phyloP scores from a whole-genome alignment of 768 basidiomycete genomes.

The Phylloporus rhodoxanthus region DNA sequence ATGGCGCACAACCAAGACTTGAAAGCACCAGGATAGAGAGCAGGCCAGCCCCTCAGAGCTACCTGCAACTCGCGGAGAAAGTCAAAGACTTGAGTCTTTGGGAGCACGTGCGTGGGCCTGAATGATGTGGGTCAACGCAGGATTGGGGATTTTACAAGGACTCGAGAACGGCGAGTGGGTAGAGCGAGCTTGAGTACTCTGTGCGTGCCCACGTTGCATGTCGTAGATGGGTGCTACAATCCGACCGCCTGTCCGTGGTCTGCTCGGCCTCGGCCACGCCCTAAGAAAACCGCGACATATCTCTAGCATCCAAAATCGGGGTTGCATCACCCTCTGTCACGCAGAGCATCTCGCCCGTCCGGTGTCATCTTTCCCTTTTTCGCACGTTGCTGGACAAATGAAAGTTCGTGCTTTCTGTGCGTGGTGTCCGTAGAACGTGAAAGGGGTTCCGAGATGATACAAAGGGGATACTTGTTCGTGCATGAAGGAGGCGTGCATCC shows the following conservation, averaged over 20 bases:
- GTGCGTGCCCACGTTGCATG: conserved; percentile 31
- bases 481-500: conserved; percentile 9
- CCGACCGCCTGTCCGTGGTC: conserved; percentile 32
- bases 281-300: conserved; percentile 41
- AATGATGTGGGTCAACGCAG: conserved; percentile 21
- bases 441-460: conserved; percentile 51
- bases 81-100: conserved; percentile 40
- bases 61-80: conserved; percentile 28
- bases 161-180: conserved; percentile 29
- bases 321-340: conserved; percentile 8
- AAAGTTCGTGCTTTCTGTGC: conserved; percentile 26
- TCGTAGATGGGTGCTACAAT: conserved; percentile 2
- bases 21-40: conserved; percentile 50
- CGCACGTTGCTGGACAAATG: conserved; percentile 16
- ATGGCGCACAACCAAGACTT: conserved; percentile 46
- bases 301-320: conserved; percentile 35
- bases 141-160: conserved; percentile 5
- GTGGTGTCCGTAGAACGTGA: conserved; percentile 16
- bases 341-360: conserved; percentile 41
- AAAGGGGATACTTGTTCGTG: conserved; percentile 44
- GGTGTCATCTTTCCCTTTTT: conserved; percentile 44
- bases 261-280: conserved; percentile 33
- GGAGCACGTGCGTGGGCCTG: conserved; percentile 39
- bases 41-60: conserved; percentile 7
- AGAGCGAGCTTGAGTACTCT: conserved; percentile 23